phyloP scores from a whole-genome alignment of 345 rosid genomes.

The Viola odorata region DNA sequence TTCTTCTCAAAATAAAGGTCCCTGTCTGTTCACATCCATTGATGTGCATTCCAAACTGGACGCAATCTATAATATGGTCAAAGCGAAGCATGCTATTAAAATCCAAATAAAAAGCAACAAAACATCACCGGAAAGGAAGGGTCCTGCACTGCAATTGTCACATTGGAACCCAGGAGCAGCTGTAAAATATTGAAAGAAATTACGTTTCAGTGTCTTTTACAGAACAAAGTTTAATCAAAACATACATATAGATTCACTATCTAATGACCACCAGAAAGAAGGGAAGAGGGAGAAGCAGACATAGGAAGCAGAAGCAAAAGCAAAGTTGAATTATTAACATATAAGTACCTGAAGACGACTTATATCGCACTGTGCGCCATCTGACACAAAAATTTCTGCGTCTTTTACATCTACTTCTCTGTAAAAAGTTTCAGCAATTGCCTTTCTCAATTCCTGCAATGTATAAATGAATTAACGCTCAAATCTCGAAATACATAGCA shows the following conservation, averaged over 20 bases:
- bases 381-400: slow-evolving; percentile 58
- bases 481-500: too few species aligned
- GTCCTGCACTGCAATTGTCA: slow-evolving; percentile 55
- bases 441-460: slow-evolving; percentile 38
- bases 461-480: not conserved
- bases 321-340: not conserved
- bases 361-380: slow-evolving; percentile 63
- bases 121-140: slow-evolving; percentile 54
- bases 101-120: not conserved
- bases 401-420: slow-evolving; percentile 34
- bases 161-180: slow-evolving; percentile 50
- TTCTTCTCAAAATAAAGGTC: too few species aligned
- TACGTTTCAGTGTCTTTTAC: not conserved
- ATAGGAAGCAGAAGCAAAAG: too few species aligned
- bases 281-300: not conserved
- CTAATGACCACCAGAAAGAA: not conserved
- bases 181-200: slow-evolving; percentile 22
- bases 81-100: not conserved
- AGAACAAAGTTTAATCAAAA: not conserved
- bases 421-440: slow-evolving; percentile 53
- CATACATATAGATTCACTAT: too few species aligned
- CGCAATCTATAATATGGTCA: too few species aligned
- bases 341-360: slow-evolving; percentile 49
- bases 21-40: too few species aligned
- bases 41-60: too few species aligned